Base-by-base conservation (phyloP, 306 rosid genomes). In the Vigna trinervia region DNA sequence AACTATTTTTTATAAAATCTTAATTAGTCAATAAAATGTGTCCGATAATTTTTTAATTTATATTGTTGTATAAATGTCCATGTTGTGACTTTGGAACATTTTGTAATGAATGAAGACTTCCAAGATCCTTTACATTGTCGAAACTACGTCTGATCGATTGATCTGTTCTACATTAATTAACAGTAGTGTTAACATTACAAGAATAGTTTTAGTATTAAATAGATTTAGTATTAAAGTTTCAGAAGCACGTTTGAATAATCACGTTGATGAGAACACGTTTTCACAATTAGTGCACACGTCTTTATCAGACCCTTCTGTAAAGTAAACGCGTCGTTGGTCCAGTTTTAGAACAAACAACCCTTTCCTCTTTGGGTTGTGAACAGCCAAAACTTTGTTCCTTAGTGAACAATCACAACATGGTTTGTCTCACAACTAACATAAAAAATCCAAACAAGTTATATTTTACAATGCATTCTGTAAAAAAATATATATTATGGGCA, bases 291-390 rank as follows among this genome's bases (percentile, higher is more conserved):
- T 22, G 8, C 0, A 6, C 11, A 3, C 23, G 5, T 39, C 71
- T 8, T 9, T 2, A 64, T 64, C 50, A 64, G 17, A 64, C 52
- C 43, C 43, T 8, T 59, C 65, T 59, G 38, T 59, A 59, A 59
- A 59, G 39, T 59, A 12, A 58, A 65, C 71, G n/a, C 71, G 58
- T 43, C 15, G 30, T 70, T 50, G 61, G 48, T 53, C 46, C 47
- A 4, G 32, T 28, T 28, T 28, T 7, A 2, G 7, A 60, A 38
- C 22, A 34, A 15, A 64, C 7, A 26, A 47, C 22, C 6, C 5
- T 30, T 12, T 67, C 56, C 2, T 2, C 23, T 45, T 23, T 47
- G 14, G 38, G 73, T 15, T 65, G 36, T 66, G 53, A 19, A 64
- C 70, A 64, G 10, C 48, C 28, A 14, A 15, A 38, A 63, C 50